phyloP scores from a whole-genome alignment of 139 green algal species.

The Axilococcus clingmanii region DNA sequence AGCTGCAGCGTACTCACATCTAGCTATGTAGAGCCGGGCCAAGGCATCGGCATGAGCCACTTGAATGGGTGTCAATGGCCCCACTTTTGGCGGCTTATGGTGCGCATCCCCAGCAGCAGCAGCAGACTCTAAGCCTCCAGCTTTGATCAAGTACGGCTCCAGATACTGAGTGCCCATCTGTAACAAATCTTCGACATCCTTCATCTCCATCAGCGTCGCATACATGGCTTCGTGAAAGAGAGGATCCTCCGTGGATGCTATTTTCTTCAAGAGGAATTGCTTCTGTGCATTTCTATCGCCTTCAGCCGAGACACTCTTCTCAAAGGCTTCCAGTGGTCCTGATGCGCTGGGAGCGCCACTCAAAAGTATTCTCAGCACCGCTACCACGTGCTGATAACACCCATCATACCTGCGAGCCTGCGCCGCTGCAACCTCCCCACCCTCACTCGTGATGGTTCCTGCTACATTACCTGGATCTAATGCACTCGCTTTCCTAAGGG shows the following conservation, averaged over 20 bases:
- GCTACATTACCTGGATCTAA: constrained; percentile 49
- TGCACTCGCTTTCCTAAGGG: constrained; percentile 41
- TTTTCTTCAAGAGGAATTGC: constrained; percentile 12
- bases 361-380: constrained; percentile 32
- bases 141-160: constrained; percentile 44
- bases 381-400: constrained; percentile 45
- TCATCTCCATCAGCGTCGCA: constrained; percentile 35
- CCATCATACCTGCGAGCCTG: constrained; percentile 27
- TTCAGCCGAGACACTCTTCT: constrained; percentile 17
- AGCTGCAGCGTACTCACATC: constrained; percentile 15
- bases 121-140: constrained; percentile 28
- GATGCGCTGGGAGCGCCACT: constrained; percentile 8
- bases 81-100: too few species aligned
- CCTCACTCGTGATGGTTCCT: constrained; percentile 27
- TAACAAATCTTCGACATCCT: constrained; percentile 26
- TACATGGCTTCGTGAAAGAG: constrained; percentile 49
- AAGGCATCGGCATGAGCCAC: constrained; percentile 37
- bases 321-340: constrained; percentile 22
- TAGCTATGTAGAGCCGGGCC: constrained; percentile 43
- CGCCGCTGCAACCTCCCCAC: constrained; percentile 5
- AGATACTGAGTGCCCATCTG: constrained; percentile 26
- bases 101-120: neutral
- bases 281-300: constrained; percentile 18
- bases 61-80: constrained; percentile 19
- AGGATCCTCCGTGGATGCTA: constrained; percentile 22